Evolutionary conservation across 805 yeast species (phyloP), one percentile per base, ranked within the genome.

Genomic region (Candida dendrica): DNA sequence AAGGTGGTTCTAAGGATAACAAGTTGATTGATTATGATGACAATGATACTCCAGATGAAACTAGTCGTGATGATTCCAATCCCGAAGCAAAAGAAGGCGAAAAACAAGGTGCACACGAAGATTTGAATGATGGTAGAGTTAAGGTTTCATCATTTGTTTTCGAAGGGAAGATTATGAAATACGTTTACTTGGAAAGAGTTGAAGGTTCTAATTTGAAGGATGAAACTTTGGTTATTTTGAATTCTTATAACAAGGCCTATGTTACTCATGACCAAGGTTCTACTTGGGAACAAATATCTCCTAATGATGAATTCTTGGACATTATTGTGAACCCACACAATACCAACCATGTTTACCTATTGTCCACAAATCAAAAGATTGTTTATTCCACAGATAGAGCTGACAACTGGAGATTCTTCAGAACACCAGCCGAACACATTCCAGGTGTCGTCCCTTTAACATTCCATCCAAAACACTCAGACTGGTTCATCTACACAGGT

Each of bases 311-410:
- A 14, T 67, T 84, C 39, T 45, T 71, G 6, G 75, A 74, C n/a
- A 68, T 83, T n/a, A 65, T 66, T 34, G 75, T 77, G 35, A 89
- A 93, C 47, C 77, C 77, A 7, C 73, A 71, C 46, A 68, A 69
- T 47, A 71, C 77, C 3, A 78, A 84, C 45, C 71, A 74, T 33
- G 75, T 29, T 24, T 56, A 49, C 39, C 45, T 48, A 41, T 46
- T 53, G 15, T 40, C 56, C 10, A 44, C 52, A 11, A 53, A 53
- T 34, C 49, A 51, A 41, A 56, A 52, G 43, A 63, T 62, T 26
- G 63, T 90, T 14, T 81, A 74, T 52, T 82, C 96, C 1, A 53
- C 58, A 3, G 84, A 90, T 59, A 79, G 95, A 20, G 97, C 85
- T 14, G 63, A 56, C 40, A 56, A 54, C 43, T 56, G 60, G 60